A percentile compares a stretch with the other conserved stretches of the same genome.
Conservation (phyloP, 2,329 filamentous ascomycete species). For the Nemania diffusa region DNA sequence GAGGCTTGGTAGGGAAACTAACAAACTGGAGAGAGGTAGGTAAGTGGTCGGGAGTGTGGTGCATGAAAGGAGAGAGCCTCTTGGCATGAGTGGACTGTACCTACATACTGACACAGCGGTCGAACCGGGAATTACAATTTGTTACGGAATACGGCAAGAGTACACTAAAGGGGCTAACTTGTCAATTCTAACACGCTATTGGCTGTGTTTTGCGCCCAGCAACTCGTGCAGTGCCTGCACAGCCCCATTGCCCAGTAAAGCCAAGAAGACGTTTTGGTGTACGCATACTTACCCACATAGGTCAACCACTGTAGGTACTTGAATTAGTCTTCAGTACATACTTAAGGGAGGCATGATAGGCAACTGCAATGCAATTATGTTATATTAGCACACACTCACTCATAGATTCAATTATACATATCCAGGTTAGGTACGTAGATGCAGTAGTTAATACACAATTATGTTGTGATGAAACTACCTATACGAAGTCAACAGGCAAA, state of each 20-base stretch:
- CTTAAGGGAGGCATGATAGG: neutral
- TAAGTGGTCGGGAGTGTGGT: neutral
- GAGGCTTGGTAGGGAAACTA: slow-evolving; percentile 12
- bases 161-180: slow-evolving; percentile 21
- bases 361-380: neutral
- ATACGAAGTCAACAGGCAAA: neutral
- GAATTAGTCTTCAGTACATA: neutral
- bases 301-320: too few species aligned
- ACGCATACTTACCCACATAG: too few species aligned
- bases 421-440: neutral
- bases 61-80: slow-evolving; percentile 13
- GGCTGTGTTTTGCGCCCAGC: slow-evolving; percentile 13
- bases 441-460: neutral
- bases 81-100: neutral
- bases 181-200: slow-evolving; percentile 12
- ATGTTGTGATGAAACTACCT: neutral
- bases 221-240: slow-evolving; percentile 22
- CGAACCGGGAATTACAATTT: slow-evolving; percentile 23
- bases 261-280: neutral
- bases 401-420: neutral
- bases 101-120: neutral
- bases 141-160: slow-evolving; percentile 14
- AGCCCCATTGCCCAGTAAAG: slow-evolving; percentile 32
- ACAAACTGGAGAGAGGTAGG: slow-evolving; percentile 7
- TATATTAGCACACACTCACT: neutral